Evolutionary conservation across 352 stramenopile genomes (phyloP).

Genomic region (Globisporangium solare): DNA sequence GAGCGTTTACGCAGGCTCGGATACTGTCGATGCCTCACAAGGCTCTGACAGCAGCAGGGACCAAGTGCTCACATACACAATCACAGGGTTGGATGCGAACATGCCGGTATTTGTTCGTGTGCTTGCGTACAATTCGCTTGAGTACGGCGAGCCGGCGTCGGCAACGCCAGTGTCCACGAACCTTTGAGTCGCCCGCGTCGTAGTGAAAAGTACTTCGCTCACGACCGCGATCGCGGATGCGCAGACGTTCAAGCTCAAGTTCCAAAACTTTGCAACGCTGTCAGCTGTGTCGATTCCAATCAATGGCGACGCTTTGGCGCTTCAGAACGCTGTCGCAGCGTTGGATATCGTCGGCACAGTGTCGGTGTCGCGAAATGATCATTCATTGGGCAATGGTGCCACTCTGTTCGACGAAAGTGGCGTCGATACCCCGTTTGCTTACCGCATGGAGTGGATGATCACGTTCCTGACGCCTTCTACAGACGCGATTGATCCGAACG

Average conservation of each 20-base stretch:
- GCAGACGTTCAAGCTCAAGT: conserved; percentile 54
- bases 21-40: conserved; percentile 21
- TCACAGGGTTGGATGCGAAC: conserved; percentile 39
- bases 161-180: conserved; percentile 44
- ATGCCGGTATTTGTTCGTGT: conserved; percentile 78
- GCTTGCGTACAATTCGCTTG: conserved; percentile 74
- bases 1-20: conserved; percentile 50
- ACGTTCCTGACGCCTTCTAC: conserved; percentile 56
- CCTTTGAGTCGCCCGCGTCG: conserved; percentile 43
- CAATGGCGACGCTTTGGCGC: conserved; percentile 37
- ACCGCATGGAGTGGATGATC: conserved; percentile 70
- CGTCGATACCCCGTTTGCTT: conserved; percentile 30
- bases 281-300: conserved; percentile 39
- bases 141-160: conserved; percentile 52
- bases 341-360: conserved; percentile 50
- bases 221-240: conserved; percentile 22
- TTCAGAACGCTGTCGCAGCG: conserved; percentile 51
- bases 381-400: conserved; percentile 37
- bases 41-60: not conserved
- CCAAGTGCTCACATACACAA: conserved; percentile 25
- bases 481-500: conserved; percentile 43
- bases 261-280: conserved; percentile 39
- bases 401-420: conserved; percentile 44
- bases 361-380: conserved; percentile 51
- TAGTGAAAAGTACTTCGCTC: conserved; percentile 27